A percentile compares a stretch with the other conserved stretches of the same genome.
These are phyloP conservation scores for Gaillardinia entomophila DNA, from an alignment of 805 yeast species.

Conservation along the genomic window DNA sequence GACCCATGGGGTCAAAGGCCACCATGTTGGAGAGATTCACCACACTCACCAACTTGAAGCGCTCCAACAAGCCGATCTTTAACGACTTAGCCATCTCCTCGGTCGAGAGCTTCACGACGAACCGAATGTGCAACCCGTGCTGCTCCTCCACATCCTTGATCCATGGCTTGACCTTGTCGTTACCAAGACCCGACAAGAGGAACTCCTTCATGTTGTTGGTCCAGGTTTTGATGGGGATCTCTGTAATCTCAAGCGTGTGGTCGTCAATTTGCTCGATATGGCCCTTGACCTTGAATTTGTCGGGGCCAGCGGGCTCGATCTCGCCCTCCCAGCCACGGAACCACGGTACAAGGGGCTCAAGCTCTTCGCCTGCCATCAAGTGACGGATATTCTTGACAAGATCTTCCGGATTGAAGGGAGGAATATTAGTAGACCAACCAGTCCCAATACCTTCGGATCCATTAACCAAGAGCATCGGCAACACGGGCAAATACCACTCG, in stretches of 20 bases:
- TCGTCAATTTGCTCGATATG: conserved; percentile 75
- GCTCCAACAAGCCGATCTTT: conserved; percentile 71
- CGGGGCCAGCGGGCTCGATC: conserved; percentile 57
- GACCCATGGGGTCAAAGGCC: conserved; percentile 86
- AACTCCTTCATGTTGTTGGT: conserved; percentile 85
- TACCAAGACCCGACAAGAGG: conserved; percentile 70
- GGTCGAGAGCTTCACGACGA: conserved; percentile 64
- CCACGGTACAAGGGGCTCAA: conserved; percentile 84
- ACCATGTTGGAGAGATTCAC: conserved; percentile 85
- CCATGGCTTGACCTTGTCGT: conserved; percentile 74
- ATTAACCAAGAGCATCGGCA: conserved; percentile 92
- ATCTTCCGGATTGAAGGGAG: conserved; percentile 84
- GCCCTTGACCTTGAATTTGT: conserved; percentile 73
- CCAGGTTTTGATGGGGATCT: conserved; percentile 91
- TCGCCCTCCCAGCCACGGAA: conserved; percentile 92
- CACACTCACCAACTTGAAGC: conserved; percentile 70
- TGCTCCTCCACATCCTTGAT: conserved; percentile 94
- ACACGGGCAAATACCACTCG: conserved; percentile 88
- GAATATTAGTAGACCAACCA: conserved; percentile 95
- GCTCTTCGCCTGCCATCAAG: conserved; percentile 66
- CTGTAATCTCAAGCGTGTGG: conserved; percentile 80
- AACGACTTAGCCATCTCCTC: conserved; percentile 82
- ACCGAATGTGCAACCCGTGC: conserved; percentile 76
- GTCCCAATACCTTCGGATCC: conserved; percentile 99
- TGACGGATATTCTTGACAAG: conserved; percentile 68